Base-by-base conservation (phyloP, 768 basidiomycete genomes). In the Strobilomyces dryophilus region DNA sequence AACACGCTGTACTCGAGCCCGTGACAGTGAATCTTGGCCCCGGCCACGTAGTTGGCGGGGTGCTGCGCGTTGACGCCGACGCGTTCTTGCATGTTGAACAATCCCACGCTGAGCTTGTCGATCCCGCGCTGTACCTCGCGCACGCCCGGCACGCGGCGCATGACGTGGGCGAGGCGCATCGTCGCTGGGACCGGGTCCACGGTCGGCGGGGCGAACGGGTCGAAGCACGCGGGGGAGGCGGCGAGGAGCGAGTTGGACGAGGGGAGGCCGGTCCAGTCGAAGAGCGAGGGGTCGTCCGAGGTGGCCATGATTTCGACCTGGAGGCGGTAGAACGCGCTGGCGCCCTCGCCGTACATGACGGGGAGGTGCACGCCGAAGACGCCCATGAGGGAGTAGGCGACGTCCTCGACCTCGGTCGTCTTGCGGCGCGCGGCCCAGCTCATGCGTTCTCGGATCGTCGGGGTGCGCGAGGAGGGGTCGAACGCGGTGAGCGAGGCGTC, bases 301-400 rank as follows among this genome's bases (percentile, higher is more conserved):
- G 32, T 54, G 4, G 50, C 41, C 66, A 66, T 68, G 47, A 66
- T 63, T 24, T 63, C 65, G 49, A 56, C 55, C 51, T 66, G 66
- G 32, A 69, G 61, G 21, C 68, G 58, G 32, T 27, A 44, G 17
- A 69, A 69, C 9, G 68, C 68, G 14, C 58, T 42, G 8, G 49
- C 52, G 26, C 61, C 65, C 32, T 65, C 69, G 29, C 69, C 69
- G 39, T 70, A 69, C 57, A 60, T 54, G 41, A 68, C 61, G 12
- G 69, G 59, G 42, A 69, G 51, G 39, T 61, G 55, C 18, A 66
- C 63, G 31, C 60, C 54, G 27, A 69, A 64, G 42, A 69, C 51
- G 14, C 65, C 68, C 57, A 69, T 61, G 41, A 69, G 56, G 24
- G 52, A 60, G 36, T 69, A 69, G 6, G 69, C 65, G 12, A 47